Evolutionary conservation across 2,329 filamentous ascomycete genomes (phyloP), one percentile per base, ranked within the genome.

Genomic region (Fusarium vanettenii): DNA sequence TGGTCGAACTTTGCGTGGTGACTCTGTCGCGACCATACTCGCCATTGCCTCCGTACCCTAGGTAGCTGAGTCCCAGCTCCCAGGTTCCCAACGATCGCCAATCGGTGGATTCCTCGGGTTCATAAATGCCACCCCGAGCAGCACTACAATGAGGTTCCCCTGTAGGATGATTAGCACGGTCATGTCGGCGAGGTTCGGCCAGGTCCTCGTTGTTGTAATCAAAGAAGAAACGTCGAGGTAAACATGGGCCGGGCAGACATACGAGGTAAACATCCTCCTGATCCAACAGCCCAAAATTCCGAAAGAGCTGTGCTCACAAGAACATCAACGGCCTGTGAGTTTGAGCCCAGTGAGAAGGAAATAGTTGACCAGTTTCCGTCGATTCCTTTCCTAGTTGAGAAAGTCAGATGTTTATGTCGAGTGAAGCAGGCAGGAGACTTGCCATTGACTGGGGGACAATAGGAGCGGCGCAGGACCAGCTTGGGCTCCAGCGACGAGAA

Each of bases 351-450:
- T 7, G 76, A 69, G 56, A 95, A 85, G 14, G 85, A 86, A 73
- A 94, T 90, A 8, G 92, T 90, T 18, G 92, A 94, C 93, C 93
- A 95, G 72, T 87, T 87, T 11, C 92, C 92, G 79, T 94, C 92
- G 73, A 89, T 86, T 57, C 91, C 91, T 71, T 89, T 87, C 90
- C 89, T 91, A 64, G 41, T 45, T 37, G 14, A 29, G 43, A 14
- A 14, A 20, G 22, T 80, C 70, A 79, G 69, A 39, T 18, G 37
- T n/a, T n/a, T 2, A 33, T 25, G 6, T 6, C 8, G 8, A 25
- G 33, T 14, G 25, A 11, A 61, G 1, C 20, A 16, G 27, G 18
- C 25, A 13, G 31, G 43, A 13, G 25, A 72, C 76, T 59, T 72
- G 69, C 78, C 78, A 80, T 63, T 60, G 59, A 16, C 77, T 72